Evolutionary conservation across 805 yeast genomes (phyloP).

Genomic region (Metschnikowia gelsemii): DNA sequence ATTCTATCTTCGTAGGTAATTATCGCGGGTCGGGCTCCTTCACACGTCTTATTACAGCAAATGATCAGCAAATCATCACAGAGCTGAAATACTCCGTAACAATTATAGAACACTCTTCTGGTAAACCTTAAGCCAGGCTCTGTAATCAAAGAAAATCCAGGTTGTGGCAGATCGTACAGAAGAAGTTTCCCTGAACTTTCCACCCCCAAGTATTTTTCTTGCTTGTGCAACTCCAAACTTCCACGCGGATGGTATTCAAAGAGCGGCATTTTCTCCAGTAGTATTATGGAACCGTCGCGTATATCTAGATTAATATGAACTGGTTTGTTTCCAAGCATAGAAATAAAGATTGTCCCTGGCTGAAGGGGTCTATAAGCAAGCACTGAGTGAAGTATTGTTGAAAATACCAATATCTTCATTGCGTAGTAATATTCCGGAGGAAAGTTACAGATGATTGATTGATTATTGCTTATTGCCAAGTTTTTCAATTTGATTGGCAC

Average conservation of each 20-base stretch:
- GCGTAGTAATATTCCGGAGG: no score
- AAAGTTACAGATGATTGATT: no score
- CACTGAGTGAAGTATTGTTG: not conserved
- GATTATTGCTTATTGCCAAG: not conserved
- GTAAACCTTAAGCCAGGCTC: constrained; percentile 2
- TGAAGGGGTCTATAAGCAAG: not conserved
- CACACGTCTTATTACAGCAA: not conserved
- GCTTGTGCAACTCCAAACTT: not conserved
- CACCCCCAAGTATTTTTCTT: not conserved
- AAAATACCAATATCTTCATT: not conserved
- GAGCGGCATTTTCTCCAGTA: not conserved
- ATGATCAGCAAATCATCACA: constrained; percentile 4
- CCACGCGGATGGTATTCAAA: not conserved
- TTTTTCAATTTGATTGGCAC: no score
- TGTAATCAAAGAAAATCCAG: not conserved
- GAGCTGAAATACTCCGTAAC: not conserved
- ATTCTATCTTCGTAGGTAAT: constrained; percentile 7
- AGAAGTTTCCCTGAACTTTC: not conserved
- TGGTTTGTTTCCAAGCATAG: not conserved
- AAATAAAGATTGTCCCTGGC: not conserved
- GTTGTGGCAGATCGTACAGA: not conserved
- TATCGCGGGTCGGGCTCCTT: not conserved
- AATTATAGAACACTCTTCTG: not conserved
- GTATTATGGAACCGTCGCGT: not conserved
- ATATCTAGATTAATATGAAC: not conserved